A percentile compares a stretch with the other conserved stretches of the same genome.
These are phyloP conservation scores for Cladophialophora chaetospira DNA, from an alignment of 2,329 filamentous ascomycete species.

Conservation along the genomic window DNA sequence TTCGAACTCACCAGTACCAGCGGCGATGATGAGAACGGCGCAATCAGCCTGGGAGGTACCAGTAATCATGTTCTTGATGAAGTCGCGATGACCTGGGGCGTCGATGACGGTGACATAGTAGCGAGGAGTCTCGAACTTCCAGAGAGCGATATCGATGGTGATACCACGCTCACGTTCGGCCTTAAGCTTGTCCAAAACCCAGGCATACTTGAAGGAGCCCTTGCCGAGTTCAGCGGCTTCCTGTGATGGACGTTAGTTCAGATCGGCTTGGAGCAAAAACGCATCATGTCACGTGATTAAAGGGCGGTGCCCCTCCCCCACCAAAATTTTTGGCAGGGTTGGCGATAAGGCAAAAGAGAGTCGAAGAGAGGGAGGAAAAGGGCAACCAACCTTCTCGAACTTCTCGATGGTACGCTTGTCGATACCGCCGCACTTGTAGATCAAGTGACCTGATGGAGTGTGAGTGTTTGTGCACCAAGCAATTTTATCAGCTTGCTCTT, in stretches of 20 bases:
- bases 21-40: constrained; percentile 99
- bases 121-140: constrained; percentile 99
- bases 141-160: constrained; percentile 99
- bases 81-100: constrained; percentile 99
- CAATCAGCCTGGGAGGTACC: constrained; percentile 99
- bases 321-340: constrained; percentile 34
- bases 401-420: constrained; percentile 99
- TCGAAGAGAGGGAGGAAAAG: constrained; percentile 4
- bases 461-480: constrained; percentile 33
- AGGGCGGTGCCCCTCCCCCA: constrained; percentile 39
- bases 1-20: constrained; percentile 99
- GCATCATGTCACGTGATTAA: constrained; percentile 33
- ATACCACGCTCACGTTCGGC: constrained; percentile 99
- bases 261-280: background rate
- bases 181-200: constrained; percentile 99
- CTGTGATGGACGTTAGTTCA: constrained; percentile 50
- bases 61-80: constrained; percentile 99
- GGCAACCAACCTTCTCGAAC: constrained; percentile 93
- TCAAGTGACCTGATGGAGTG: constrained; percentile 74
- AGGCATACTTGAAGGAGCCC: constrained; percentile 99
- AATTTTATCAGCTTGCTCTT: constrained; percentile 49
- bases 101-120: constrained; percentile 99
- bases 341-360: constrained; percentile 30
- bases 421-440: constrained; percentile 99
- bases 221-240: constrained; percentile 99